Conservation (phyloP, 345 rosid species). For the Brassica incana region DNA sequence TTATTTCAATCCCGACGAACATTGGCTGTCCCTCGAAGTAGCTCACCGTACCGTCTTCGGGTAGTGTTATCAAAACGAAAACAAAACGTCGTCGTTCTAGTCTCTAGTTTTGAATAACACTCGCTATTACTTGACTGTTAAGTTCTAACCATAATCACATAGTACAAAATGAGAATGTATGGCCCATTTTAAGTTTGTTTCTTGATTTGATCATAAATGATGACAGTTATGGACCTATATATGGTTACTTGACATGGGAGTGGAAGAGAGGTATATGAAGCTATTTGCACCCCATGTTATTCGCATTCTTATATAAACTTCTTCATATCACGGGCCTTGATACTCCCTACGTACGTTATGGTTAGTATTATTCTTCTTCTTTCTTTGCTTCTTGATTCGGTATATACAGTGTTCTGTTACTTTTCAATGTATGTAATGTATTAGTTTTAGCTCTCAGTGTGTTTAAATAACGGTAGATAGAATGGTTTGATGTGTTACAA, state of each 20-base stretch:
- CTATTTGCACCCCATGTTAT: no score
- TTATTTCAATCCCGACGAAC: conserved; percentile 91
- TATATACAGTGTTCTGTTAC: no score
- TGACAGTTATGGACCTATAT: conserved; percentile 86
- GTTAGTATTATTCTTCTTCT: no score
- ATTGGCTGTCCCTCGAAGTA: no score
- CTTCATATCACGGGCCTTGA: no score
- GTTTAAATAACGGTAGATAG: neutral
- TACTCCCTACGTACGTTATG: conserved; percentile 68
- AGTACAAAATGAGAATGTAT: no score
- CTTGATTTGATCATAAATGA: neutral
- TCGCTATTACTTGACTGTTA: no score
- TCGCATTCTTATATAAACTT: no score
- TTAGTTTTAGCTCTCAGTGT: neutral
- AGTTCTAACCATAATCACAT: no score
- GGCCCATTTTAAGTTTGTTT: neutral
- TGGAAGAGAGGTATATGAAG: conserved; percentile 87
- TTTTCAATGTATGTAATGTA: neutral
- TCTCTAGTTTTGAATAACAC: no score
- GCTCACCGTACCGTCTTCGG: conserved; percentile 73
- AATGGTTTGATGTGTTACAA: neutral
- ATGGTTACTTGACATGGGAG: conserved; percentile 98
- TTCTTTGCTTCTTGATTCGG: neutral
- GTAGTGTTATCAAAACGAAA: conserved; percentile 36
- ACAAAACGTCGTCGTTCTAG: no score